Conservation (phyloP, 2,329 filamentous ascomycete genomes). For the Colletotrichum cordylinicola region DNA sequence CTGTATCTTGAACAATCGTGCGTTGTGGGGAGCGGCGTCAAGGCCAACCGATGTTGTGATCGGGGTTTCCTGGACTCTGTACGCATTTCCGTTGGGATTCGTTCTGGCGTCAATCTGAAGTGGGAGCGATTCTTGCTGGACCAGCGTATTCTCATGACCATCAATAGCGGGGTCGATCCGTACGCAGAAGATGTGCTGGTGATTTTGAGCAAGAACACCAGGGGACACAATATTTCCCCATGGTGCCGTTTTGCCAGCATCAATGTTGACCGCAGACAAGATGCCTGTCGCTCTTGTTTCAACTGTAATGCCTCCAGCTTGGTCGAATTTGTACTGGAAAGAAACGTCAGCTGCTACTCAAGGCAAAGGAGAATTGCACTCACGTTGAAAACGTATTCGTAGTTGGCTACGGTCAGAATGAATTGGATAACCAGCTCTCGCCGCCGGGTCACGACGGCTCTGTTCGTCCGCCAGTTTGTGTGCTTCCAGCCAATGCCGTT, state of each 20-base stretch:
- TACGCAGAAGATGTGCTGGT: constrained; percentile 61
- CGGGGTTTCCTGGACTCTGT: constrained; percentile 45
- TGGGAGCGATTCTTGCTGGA: background rate
- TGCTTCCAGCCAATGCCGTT: constrained; percentile 75
- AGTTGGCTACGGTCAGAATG: constrained; percentile 59
- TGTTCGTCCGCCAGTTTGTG: constrained; percentile 68
- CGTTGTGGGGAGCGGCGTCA: constrained; percentile 29
- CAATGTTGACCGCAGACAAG: constrained; percentile 46
- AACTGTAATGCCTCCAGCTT: constrained; percentile 63
- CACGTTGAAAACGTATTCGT: constrained; percentile 68
- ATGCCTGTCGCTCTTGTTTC: constrained; percentile 72
- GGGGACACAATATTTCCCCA: constrained; percentile 59
- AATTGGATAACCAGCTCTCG: constrained; percentile 1
- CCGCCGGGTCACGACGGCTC: constrained; percentile 59
- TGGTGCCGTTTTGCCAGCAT: constrained; percentile 43
- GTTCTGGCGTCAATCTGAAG: constrained; percentile 32
- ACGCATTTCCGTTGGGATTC: constrained; percentile 56
- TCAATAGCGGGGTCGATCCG: constrained; percentile 61
- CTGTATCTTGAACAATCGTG: constrained; percentile 40
- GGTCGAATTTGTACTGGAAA: constrained; percentile 61
- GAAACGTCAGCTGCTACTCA: background rate
- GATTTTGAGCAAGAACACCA: constrained; percentile 59
- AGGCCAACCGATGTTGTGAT: constrained; percentile 45
- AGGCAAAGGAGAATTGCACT: background rate
- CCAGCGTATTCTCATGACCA: constrained; percentile 54